A percentile compares a stretch with the other conserved stretches of the same genome.
Conservation (phyloP, 345 rosid genomes). For the Gossypium anomalum region DNA sequence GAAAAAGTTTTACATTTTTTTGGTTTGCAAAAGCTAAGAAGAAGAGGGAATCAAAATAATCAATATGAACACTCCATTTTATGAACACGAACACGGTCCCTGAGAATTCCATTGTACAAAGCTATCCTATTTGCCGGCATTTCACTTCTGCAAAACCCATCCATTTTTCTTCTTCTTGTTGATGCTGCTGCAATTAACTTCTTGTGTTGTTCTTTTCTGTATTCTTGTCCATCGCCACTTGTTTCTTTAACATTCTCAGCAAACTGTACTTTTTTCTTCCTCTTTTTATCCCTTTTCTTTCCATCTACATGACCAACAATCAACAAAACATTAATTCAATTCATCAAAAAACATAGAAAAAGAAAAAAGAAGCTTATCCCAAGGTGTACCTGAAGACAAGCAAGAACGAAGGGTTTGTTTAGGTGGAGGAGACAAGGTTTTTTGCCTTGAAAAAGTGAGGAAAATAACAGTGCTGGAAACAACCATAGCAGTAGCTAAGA, state of each 20-base stretch:
- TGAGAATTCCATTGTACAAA: constrained; percentile 61
- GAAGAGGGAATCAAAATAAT: neutral
- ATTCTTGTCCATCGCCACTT: constrained; percentile 49
- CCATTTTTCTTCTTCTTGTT: constrained; percentile 13
- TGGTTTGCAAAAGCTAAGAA: neutral
- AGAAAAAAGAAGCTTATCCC: neutral
- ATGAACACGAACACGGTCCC: constrained; percentile 51
- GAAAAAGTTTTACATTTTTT: neutral
- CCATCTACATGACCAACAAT: constrained; percentile 26
- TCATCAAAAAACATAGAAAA: neutral
- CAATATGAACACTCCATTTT: constrained; percentile 34
- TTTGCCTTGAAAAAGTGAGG: constrained; percentile 56
- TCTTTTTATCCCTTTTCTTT: constrained; percentile 37
- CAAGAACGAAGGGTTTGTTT: constrained; percentile 42
- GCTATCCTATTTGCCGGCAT: constrained; percentile 60
- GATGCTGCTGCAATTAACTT: neutral
- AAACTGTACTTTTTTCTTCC: constrained; percentile 50
- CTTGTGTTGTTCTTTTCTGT: constrained; percentile 35
- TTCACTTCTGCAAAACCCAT: constrained; percentile 37
- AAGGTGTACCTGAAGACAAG: constrained; percentile 48
- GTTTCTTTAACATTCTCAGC: constrained; percentile 74
- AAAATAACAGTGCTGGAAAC: constrained; percentile 70
- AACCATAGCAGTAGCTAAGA: constrained; percentile 75
- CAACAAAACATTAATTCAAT: neutral
- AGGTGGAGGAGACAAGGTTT: constrained; percentile 9